These are phyloP conservation scores for Penicillium coffeae DNA, from an alignment of 495 filamentous ascomycete genomes.

Conservation along the genomic window DNA sequence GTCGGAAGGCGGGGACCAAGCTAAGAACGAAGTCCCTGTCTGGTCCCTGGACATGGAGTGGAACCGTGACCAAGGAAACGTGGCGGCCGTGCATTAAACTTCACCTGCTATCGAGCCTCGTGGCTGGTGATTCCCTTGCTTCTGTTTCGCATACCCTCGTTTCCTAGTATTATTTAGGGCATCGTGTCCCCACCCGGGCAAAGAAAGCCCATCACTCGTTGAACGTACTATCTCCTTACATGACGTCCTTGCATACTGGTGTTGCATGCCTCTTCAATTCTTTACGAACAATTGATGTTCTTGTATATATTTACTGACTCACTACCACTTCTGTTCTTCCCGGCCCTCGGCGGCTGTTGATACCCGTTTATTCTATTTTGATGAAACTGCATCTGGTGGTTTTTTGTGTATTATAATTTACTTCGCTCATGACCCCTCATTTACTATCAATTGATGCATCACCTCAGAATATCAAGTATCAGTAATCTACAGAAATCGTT, in stretches of 20 bases:
- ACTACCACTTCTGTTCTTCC: too few species aligned
- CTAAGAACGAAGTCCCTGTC: slow-evolving; percentile 31
- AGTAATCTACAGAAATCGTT: too few species aligned
- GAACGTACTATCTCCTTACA: not conserved
- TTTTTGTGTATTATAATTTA: too few species aligned
- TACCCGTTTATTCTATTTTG: too few species aligned
- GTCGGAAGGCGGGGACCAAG: slow-evolving; percentile 21
- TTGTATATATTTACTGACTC: too few species aligned
- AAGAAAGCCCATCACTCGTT: slow-evolving; percentile 1
- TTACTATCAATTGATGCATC: too few species aligned
- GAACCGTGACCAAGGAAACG: slow-evolving; percentile 28
- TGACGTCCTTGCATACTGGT: not conserved
- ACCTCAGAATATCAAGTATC: too few species aligned
- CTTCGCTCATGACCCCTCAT: too few species aligned
- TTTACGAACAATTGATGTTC: too few species aligned
- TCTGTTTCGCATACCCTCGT: not conserved
- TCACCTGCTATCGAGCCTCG: not conserved
- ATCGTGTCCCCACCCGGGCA: not conserved
- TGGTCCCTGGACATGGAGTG: slow-evolving; percentile 44
- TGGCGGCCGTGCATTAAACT: slow-evolving; percentile 38
- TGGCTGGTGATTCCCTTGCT: not conserved
- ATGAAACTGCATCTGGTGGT: too few species aligned
- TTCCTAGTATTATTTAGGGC: not conserved
- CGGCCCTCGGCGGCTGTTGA: too few species aligned
- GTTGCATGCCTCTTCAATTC: not conserved